These are phyloP conservation scores for Tulasnella sp. DNA, from an alignment of 768 basidiomycete genomes.

Conservation along the genomic window DNA sequence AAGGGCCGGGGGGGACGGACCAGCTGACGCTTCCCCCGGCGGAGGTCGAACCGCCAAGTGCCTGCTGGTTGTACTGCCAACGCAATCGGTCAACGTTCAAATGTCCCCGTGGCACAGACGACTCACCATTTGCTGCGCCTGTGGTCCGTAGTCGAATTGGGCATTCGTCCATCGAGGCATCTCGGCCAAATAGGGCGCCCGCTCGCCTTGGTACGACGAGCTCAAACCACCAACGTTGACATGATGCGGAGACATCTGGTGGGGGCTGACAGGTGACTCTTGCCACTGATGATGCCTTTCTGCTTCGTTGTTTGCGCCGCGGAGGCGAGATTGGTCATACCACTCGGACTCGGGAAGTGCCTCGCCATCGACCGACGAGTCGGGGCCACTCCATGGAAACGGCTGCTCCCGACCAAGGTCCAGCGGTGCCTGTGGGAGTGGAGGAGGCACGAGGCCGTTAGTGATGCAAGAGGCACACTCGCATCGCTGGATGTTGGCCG, in stretches of 20 bases:
- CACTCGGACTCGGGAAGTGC: background rate
- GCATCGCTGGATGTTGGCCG: background rate
- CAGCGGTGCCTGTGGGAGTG: background rate
- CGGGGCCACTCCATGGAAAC: background rate
- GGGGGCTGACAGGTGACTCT: background rate
- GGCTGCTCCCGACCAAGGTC: background rate
- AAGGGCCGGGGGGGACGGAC: constrained; percentile 8
- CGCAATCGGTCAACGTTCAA: background rate
- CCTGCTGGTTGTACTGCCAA: too few species aligned
- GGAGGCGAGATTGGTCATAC: background rate
- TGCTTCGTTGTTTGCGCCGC: background rate
- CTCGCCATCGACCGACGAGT: background rate
- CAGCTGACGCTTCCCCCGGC: background rate
- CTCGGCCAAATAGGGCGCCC: background rate
- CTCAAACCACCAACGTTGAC: background rate
- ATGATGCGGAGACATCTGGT: background rate
- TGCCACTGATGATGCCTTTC: background rate
- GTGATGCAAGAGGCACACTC: background rate
- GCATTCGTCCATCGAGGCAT: constrained; percentile 7
- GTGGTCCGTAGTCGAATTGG: constrained; percentile 5
- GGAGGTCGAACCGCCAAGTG: too few species aligned
- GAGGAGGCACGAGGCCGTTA: background rate
- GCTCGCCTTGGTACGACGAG: background rate
- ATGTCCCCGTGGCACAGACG: background rate
- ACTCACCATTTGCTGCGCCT: background rate